Evolutionary conservation across 164 flowering plant species (phyloP).

Genomic region (Houttuynia cordata): DNA sequence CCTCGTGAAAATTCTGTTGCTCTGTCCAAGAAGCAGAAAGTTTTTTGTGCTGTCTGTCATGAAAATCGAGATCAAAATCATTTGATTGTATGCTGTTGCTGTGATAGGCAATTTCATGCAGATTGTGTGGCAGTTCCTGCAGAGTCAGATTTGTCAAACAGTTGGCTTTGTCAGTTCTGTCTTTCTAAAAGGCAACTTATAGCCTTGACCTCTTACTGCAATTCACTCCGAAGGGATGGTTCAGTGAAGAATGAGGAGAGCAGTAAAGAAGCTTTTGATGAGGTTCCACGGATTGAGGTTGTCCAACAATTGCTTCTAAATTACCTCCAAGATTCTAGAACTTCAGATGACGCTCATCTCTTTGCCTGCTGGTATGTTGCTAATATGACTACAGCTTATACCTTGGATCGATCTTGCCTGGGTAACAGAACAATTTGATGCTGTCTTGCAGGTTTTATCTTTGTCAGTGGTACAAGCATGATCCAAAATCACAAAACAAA

Average conservation of each 20-base stretch:
- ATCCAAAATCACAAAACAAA: conserved; percentile 55
- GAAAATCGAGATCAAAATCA: conserved; percentile 39
- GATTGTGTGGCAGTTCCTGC: conserved; percentile 73
- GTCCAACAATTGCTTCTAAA: conserved; percentile 84
- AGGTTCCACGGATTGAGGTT: conserved; percentile 45
- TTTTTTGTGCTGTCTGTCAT: conserved; percentile 61
- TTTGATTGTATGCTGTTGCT: conserved; percentile 50
- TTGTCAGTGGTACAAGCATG: conserved; percentile 92
- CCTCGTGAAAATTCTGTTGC: conserved; percentile 25
- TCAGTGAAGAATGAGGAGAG: conserved; percentile 18
- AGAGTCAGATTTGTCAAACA: conserved; percentile 31
- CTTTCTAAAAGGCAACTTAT: conserved; percentile 66
- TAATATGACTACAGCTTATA: neutral
- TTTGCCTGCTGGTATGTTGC: conserved; percentile 80
- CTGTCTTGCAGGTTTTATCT: conserved; percentile 75
- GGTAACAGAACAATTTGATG: neutral
- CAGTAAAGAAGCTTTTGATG: conserved; percentile 22
- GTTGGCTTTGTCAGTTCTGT: conserved; percentile 67
- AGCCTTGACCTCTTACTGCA: conserved; percentile 56
- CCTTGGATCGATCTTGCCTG: neutral
- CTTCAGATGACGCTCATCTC: conserved; percentile 64
- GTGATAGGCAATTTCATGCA: conserved; percentile 69
- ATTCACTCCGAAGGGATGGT: conserved; percentile 37
- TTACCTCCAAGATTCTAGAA: conserved; percentile 62
- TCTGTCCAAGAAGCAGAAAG: conserved; percentile 22